Base-by-base conservation (phyloP, 176 grass and related monocot species). In the Oryza glaberrima region DNA sequence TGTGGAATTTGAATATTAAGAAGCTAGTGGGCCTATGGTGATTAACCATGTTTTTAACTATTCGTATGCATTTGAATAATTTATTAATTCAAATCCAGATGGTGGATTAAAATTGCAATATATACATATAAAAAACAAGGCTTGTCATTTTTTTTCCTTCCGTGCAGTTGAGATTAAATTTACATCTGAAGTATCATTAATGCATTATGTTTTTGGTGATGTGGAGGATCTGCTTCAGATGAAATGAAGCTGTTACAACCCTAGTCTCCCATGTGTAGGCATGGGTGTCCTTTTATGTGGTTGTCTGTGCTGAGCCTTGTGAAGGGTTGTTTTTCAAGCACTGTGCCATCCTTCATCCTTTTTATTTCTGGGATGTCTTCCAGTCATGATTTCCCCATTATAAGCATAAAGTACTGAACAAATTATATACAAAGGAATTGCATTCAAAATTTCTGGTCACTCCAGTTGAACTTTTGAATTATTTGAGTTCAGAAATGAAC, bases 191-290 rank as follows among this genome's bases (percentile, higher is more conserved):
- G 10, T 41, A 60, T 43, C 34, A 9, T n/a, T 58, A n/a, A 20
- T 58, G 54, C 52, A 72, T 58, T 71, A 61, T 82, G 51, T n/a
- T 77, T 72, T 79, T 67, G 51, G 9, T 69, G 15, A 75, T 73
- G 38, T n/a, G 25, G 19, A 60, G 35, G 26, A 8, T 49, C 41
- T 75, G 13, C 71, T 67, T 84, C 3, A 0, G n/a, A 51, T 36
- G 65, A 25, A 9, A 43, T 51, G 14, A 48, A 73, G 12, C 69
- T 82, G 23, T 73, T 20, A n/a, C 16, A 74, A 49, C 26, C 46
- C 7, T 49, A 28, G 23, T 74, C 2, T 12, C 9, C 1, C 1
- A 28, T 56, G 20, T 70, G 8, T 56, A 34, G 63, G 65, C 68
- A 19, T 58, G 34, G 14, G 1, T 61, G 2, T 41, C 7, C 28